Evolutionary conservation across 306 rosid genomes (phyloP).

Genomic region (Vigna reflexopilosa): DNA sequence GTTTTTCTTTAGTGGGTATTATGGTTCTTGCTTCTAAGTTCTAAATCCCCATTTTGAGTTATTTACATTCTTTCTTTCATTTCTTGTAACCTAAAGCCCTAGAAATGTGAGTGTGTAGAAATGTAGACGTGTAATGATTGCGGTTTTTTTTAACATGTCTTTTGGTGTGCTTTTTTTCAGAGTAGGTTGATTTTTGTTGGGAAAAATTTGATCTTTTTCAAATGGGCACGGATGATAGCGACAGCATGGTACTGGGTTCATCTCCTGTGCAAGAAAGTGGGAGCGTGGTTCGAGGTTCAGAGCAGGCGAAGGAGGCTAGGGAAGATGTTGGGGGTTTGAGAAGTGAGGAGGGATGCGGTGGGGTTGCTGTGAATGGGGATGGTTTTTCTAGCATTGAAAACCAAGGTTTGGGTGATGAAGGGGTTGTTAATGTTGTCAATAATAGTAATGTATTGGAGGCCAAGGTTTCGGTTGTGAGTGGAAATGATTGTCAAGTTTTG

Average conservation of each 20-base stretch:
- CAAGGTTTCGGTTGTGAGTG: conserved; percentile 29
- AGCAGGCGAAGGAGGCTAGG: conserved; percentile 32
- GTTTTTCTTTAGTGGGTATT: conserved; percentile 38
- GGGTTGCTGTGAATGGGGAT: conserved; percentile 38
- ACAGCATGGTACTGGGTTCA: conserved; percentile 38
- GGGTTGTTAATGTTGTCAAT: conserved; percentile 45
- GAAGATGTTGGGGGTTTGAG: conserved; percentile 43
- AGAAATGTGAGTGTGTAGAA: conserved; percentile 15
- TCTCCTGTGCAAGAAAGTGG: conserved; percentile 39
- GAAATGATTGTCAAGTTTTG: conserved; percentile 4
- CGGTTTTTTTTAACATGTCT: conserved; percentile 1
- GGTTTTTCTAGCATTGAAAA: conserved; percentile 41
- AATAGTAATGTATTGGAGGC: conserved; percentile 46
- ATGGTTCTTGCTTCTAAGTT: conserved; percentile 28
- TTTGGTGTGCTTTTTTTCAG: conserved; percentile 15
- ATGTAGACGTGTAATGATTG: conserved; percentile 32
- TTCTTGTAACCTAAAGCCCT: conserved; percentile 50
- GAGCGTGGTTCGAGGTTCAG: conserved; percentile 35
- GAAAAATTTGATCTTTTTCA: conserved; percentile 40
- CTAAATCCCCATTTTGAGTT: conserved; percentile 37
- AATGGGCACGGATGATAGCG: conserved; percentile 65
- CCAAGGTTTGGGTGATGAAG: conserved; percentile 41
- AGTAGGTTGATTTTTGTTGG: conserved; percentile 50
- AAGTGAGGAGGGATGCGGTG: conserved; percentile 13
- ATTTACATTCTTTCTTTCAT: conserved; percentile 10